phyloP scores from a whole-genome alignment of 1,284 basidiomycete genomes.

The Fomitopsis pinicola region DNA sequence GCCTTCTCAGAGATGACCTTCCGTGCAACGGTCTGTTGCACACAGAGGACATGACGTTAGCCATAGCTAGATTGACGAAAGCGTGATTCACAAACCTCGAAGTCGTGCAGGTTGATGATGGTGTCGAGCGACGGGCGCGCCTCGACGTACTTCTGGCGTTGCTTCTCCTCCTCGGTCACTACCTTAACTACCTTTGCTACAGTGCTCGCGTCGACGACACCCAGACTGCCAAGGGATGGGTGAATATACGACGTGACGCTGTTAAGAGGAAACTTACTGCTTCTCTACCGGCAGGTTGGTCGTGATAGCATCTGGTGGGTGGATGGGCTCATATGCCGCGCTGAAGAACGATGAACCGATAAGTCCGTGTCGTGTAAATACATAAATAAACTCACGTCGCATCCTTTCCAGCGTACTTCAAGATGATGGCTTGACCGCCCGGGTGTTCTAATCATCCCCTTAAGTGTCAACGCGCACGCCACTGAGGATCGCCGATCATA shows the following conservation, averaged over 20 bases:
- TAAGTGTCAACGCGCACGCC: background rate
- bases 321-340: slow-evolving; percentile 60
- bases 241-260: background rate
- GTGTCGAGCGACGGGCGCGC: slow-evolving; percentile 51
- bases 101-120: slow-evolving; percentile 69
- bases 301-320: slow-evolving; percentile 60
- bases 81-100: slow-evolving; percentile 39
- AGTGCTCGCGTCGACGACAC: slow-evolving; percentile 45
- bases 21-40: slow-evolving; percentile 42
- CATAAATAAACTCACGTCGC: slow-evolving; percentile 45
- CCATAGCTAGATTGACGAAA: background rate
- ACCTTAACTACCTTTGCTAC: slow-evolving; percentile 40
- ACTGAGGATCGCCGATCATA: slow-evolving; percentile 17
- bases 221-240: slow-evolving; percentile 30
- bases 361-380: background rate
- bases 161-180: slow-evolving; percentile 40
- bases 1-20: slow-evolving; percentile 48
- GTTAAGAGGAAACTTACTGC: slow-evolving; percentile 26
- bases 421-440: slow-evolving; percentile 52
- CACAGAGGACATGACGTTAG: background rate
- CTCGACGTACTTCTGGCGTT: slow-evolving; percentile 32
- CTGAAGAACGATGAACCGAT: slow-evolving; percentile 16
- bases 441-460: slow-evolving; percentile 38
- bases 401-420: slow-evolving; percentile 74
- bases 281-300: slow-evolving; percentile 52